These are phyloP conservation scores for Kalanchoe fedtschenkoi DNA, from an alignment of 164 flowering plant genomes.

Conservation along the genomic window DNA sequence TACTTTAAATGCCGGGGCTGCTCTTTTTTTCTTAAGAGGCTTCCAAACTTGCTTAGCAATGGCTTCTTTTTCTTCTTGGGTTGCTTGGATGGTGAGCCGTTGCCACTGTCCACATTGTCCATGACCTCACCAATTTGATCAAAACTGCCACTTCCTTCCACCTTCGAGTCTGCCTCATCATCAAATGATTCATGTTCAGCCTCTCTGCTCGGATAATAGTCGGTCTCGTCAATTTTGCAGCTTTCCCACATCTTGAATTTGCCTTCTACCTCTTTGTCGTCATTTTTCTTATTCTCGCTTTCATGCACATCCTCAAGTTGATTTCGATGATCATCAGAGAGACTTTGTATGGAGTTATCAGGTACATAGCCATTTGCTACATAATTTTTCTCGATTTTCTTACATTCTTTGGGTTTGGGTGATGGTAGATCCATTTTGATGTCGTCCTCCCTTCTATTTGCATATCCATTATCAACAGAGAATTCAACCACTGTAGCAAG, in stretches of 20 bases:
- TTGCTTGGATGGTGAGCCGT: conserved; percentile 51
- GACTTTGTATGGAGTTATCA: conserved; percentile 13
- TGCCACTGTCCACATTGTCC: conserved; percentile 46
- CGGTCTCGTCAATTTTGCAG: conserved; percentile 71
- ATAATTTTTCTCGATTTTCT: conserved; percentile 12
- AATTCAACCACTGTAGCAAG: conserved; percentile 77
- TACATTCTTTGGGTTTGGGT: background rate
- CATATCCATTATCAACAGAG: conserved; percentile 61
- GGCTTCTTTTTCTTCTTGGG: conserved; percentile 71
- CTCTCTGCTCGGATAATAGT: conserved; percentile 47
- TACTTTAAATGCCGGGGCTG: conserved; percentile 39
- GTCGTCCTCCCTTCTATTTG: conserved; percentile 31
- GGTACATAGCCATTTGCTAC: conserved; percentile 14
- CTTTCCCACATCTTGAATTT: conserved; percentile 83
- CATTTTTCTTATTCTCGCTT: conserved; percentile 25
- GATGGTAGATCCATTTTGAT: conserved; percentile 23
- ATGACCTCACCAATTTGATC: conserved; percentile 50
- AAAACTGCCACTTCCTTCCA: conserved; percentile 36
- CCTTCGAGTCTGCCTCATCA: conserved; percentile 62
- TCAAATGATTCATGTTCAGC: conserved; percentile 34
- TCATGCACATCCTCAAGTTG: conserved; percentile 32
- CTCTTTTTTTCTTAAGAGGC: conserved; percentile 75
- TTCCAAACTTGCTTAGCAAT: conserved; percentile 73
- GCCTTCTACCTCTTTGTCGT: conserved; percentile 35
- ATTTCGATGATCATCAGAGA: background rate